Evolutionary conservation across 768 basidiomycete genomes (phyloP).

Genomic region (Trametes maxima): DNA sequence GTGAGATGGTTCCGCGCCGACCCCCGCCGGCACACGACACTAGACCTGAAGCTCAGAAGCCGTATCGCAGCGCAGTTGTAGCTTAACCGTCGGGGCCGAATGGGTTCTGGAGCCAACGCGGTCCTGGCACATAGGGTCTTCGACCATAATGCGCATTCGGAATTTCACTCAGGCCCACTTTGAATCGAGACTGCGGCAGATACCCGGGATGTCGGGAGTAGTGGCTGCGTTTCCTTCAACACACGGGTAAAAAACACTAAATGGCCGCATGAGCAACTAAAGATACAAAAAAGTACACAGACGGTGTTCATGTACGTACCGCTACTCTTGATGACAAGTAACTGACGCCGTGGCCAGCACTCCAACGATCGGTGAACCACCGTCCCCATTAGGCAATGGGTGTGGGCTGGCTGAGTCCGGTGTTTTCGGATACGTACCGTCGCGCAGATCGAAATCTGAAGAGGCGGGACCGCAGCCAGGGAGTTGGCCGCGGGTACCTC

Average conservation of each 20-base stretch:
- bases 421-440: background rate
- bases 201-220: background rate
- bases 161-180: background rate
- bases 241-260: too few relatives aligned
- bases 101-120: too few relatives aligned
- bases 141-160: background rate
- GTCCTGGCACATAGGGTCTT: background rate
- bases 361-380: background rate
- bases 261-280: too few relatives aligned
- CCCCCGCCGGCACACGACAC: background rate
- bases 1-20: constrained; percentile 11
- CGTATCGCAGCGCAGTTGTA: background rate
- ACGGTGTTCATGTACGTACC: too few relatives aligned
- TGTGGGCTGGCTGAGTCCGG: too few relatives aligned
- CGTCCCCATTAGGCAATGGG: background rate
- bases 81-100: background rate
- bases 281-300: too few relatives aligned
- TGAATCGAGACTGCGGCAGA: background rate
- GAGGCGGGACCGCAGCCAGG: too few relatives aligned
- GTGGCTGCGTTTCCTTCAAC: background rate
- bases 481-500: too few relatives aligned
- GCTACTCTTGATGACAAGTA: too few relatives aligned
- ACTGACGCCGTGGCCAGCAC: background rate
- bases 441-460: background rate
- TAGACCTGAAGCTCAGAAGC: background rate